Evolutionary conservation across 352 stramenopile genomes (phyloP).

Genomic region (Aphanomyces cochlioides): DNA sequence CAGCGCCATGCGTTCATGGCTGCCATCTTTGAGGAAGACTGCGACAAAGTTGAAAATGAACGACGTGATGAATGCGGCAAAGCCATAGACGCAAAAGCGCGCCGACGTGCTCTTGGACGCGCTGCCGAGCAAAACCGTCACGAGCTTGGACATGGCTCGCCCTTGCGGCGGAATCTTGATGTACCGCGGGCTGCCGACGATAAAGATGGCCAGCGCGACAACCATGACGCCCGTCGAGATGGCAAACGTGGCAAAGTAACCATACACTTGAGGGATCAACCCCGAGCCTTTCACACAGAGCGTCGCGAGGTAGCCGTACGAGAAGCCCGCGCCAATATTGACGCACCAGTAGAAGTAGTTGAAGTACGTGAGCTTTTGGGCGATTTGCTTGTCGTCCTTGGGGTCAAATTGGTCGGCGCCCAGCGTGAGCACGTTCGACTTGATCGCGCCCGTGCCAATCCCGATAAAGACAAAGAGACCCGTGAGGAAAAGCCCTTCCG

Average conservation of each 20-base stretch:
- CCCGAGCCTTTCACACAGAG: conserved; percentile 68
- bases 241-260: conserved; percentile 73
- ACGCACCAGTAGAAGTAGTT: conserved; percentile 78
- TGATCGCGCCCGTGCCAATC: conserved; percentile 52
- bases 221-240: conserved; percentile 47
- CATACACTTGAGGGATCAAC: conserved; percentile 58
- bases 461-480: conserved; percentile 51
- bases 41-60: conserved; percentile 55
- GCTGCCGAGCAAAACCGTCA: conserved; percentile 38
- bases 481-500: conserved; percentile 47
- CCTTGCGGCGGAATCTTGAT: conserved; percentile 44
- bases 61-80: conserved; percentile 40
- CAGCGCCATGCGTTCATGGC: conserved; percentile 41
- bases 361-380: conserved; percentile 67
- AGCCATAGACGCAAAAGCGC: conserved; percentile 41
- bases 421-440: conserved; percentile 55
- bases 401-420: conserved; percentile 62
- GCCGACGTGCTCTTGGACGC: conserved; percentile 37
- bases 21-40: conserved; percentile 46
- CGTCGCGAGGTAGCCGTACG: conserved; percentile 71
- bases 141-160: conserved; percentile 47
- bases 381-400: conserved; percentile 37
- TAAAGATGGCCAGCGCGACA: conserved; percentile 43
- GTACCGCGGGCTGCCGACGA: conserved; percentile 45
- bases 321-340: conserved; percentile 65